Evolutionary conservation across 2,329 filamentous ascomycete genomes (phyloP).

Genomic region (Diaporthe eres): DNA sequence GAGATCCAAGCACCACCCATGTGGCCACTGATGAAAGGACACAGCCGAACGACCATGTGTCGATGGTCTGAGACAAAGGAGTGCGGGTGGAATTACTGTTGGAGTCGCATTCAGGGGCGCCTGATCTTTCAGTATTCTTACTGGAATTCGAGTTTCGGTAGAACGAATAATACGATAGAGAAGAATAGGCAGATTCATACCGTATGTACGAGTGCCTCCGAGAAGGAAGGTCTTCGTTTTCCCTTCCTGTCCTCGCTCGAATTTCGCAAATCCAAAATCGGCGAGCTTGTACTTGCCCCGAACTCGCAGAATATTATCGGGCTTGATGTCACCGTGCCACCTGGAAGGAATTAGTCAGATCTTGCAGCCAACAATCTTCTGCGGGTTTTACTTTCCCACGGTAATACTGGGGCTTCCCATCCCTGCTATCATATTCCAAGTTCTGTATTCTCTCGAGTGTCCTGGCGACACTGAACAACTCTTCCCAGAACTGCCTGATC

Average conservation of each 20-base stretch:
- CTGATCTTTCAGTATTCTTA: background rate
- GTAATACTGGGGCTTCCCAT: too few relatives aligned
- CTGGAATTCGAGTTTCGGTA: too few relatives aligned
- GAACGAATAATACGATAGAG: too few relatives aligned
- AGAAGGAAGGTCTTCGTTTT: background rate
- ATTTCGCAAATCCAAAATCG: background rate
- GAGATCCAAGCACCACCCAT: too few relatives aligned
- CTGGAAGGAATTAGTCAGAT: background rate
- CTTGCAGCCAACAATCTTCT: too few relatives aligned
- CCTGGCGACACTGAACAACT: background rate
- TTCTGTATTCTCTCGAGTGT: background rate
- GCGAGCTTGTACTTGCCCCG: background rate
- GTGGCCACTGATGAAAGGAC: too few relatives aligned
- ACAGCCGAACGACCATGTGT: too few relatives aligned
- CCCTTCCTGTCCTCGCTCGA: background rate
- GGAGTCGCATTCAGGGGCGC: background rate
- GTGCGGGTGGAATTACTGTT: too few relatives aligned
- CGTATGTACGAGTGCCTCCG: background rate
- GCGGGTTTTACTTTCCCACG: too few relatives aligned
- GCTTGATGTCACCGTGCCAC: background rate
- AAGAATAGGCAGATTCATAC: background rate
- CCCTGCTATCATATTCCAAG: background rate
- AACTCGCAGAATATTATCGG: background rate
- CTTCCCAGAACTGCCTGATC: background rate
- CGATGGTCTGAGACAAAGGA: too few relatives aligned